phyloP scores from a whole-genome alignment of 2,329 filamentous ascomycete genomes.

The Penicillium paneum region DNA sequence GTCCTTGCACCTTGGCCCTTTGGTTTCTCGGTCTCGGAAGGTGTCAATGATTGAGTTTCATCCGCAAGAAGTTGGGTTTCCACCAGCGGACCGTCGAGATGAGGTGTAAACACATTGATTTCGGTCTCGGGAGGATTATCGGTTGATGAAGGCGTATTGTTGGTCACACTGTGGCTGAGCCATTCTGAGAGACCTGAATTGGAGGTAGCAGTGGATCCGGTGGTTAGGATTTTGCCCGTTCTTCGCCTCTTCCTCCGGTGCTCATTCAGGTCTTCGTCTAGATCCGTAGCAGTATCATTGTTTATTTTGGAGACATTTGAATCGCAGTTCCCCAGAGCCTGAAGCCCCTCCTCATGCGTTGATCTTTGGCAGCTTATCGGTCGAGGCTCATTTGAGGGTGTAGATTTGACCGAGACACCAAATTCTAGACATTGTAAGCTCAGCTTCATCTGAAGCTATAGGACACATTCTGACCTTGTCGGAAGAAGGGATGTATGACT shows the following conservation, averaged over 20 bases:
- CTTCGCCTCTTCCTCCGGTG: slow-evolving; percentile 38
- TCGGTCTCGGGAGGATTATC: neutral
- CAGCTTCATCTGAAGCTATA: neutral
- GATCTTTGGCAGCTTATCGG: neutral
- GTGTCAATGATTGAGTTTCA: neutral
- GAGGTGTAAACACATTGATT: neutral
- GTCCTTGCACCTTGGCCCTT: neutral
- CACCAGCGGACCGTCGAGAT: slow-evolving; percentile 1
- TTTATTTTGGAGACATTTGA: neutral
- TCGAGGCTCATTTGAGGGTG: neutral
- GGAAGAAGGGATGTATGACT: slow-evolving; percentile 43
- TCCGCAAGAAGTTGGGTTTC: neutral
- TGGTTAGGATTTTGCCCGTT: slow-evolving; percentile 19
- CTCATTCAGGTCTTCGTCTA: slow-evolving; percentile 33
- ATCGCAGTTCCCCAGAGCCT: neutral
- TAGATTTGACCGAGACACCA: slow-evolving; percentile 7
- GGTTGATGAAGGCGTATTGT: too few species aligned
- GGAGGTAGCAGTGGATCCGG: slow-evolving; percentile 6
- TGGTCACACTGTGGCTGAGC: slow-evolving; percentile 1
- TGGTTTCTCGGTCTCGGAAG: neutral
- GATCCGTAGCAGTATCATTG: neutral
- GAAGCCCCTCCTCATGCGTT: neutral
- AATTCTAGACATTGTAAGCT: slow-evolving; percentile 17
- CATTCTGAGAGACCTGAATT: slow-evolving; percentile 16
- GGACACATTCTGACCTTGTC: slow-evolving; percentile 32